phyloP scores from a whole-genome alignment of 768 basidiomycete species.

The Boletus sp. region DNA sequence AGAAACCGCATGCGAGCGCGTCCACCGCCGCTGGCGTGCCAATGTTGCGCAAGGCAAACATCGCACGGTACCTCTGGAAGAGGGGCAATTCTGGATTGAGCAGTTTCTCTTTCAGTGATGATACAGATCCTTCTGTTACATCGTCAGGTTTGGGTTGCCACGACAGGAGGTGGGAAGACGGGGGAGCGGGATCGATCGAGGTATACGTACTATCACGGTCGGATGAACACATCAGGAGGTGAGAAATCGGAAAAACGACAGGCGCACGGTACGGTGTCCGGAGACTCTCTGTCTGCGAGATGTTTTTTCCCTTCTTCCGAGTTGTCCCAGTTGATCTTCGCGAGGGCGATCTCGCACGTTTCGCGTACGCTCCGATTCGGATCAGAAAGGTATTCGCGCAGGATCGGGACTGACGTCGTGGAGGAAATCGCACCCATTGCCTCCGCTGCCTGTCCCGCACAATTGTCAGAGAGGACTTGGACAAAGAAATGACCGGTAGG shows the following conservation, averaged over 20 bases:
- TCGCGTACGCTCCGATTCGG: slow-evolving; percentile 77
- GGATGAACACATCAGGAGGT: background rate
- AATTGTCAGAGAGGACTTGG: slow-evolving; percentile 8
- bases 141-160: slow-evolving; percentile 54
- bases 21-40: slow-evolving; percentile 81
- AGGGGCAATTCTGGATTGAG: slow-evolving; percentile 68
- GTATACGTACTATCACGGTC: slow-evolving; percentile 56
- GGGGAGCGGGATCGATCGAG: slow-evolving; percentile 88
- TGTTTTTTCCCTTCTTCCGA: slow-evolving; percentile 68
- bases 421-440: slow-evolving; percentile 94
- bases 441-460: slow-evolving; percentile 78
- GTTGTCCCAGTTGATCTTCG: slow-evolving; percentile 91
- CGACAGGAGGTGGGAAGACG: slow-evolving; percentile 60
- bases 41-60: slow-evolving; percentile 97
- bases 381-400: slow-evolving; percentile 72
- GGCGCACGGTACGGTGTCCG: slow-evolving; percentile 38
- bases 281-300: slow-evolving; percentile 30
- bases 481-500: background rate
- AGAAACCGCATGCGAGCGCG: slow-evolving; percentile 88
- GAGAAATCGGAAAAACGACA: background rate
- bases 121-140: slow-evolving; percentile 46
- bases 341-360: slow-evolving; percentile 96
- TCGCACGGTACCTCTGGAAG: slow-evolving; percentile 94
- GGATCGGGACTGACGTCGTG: slow-evolving; percentile 58
- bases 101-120: slow-evolving; percentile 56